Conservation (phyloP, 306 rosid genomes). For the Quercus wislizeni region DNA sequence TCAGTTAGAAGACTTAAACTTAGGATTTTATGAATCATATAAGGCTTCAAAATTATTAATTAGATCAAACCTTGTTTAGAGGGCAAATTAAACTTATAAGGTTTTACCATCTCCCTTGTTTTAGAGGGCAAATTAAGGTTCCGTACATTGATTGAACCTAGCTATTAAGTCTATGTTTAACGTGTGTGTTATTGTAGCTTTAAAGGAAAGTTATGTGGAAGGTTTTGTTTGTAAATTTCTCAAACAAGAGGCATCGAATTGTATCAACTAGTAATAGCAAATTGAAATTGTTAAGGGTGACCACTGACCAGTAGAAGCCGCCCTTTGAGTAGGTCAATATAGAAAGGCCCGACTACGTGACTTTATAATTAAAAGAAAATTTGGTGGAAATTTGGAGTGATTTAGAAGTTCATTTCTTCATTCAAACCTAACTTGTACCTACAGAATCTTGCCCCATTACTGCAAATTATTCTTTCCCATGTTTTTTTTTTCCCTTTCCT, state of each 20-base stretch:
- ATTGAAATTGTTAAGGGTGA: neutral
- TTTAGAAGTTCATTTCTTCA: slow-evolving; percentile 25
- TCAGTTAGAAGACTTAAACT: no score
- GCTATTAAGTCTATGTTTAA: neutral
- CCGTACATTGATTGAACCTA: neutral
- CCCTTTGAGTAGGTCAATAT: neutral
- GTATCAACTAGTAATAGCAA: neutral
- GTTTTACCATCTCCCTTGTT: no score
- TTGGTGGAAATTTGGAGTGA: slow-evolving; percentile 32
- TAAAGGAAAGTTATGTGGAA: neutral
- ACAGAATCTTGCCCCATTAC: neutral
- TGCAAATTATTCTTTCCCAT: neutral
- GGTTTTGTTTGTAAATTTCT: neutral
- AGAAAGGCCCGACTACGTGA: neutral
- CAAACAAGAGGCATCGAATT: neutral
- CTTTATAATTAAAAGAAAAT: neutral
- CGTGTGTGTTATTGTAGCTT: neutral
- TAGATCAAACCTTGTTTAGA: no score
- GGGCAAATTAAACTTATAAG: no score
- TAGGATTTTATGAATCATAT: no score
- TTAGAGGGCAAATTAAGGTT: neutral
- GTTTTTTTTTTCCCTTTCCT: neutral
- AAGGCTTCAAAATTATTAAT: no score
- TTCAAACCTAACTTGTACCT: neutral
- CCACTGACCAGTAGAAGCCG: neutral